Base-by-base conservation (phyloP, 2,329 filamentous ascomycete species). In the Verticillium albo-atrum region DNA sequence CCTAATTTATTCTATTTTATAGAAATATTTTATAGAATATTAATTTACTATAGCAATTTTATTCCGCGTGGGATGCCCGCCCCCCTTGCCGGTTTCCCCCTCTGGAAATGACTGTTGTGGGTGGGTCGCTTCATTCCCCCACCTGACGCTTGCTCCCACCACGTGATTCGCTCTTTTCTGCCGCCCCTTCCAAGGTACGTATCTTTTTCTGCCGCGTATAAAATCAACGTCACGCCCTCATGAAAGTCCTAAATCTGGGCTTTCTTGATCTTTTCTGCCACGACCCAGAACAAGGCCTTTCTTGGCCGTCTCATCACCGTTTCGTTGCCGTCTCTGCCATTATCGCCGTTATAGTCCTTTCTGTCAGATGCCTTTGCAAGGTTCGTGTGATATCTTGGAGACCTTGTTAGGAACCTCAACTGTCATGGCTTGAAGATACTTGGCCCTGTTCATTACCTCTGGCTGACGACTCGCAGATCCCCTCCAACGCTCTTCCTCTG, bases 151-250 rank as follows among this genome's bases (percentile, higher is more conserved):
- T 28, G 26, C 52, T 32, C 52, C 7, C 26, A 30, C 26, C 30
- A 54, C 52, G 52, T 54, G 30, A 17, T 28, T 54, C 34, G 34
- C 34, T 37, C 34, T 54, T 54, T 54, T 52, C 52, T 54, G 6
- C 52, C 52, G 52, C 28, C 52, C 52, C 12, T n/a, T 30, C 27
- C 25, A 20, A 27, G 52, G 52, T 54, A 54, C 52, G 52, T 54
- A 54, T 54, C 52, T 54, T 54, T 54, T 54, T 54, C 52, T 54
- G 52, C 52, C 52, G 52, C 26, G n/a, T 30, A 54, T 54, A 54
- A 54, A 54, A 30, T 54, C 9, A 54, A 54, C 52, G 52, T 30
- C 52, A 54, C 52, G 27, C 15, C 52, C 52, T 30, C 52, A 52
- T 20, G 27, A 20, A 32, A 30, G 52, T 54, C 52, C 52, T 10